These are phyloP conservation scores for Fraxinus anomala DNA, from an alignment of 257 asterid genomes.

Conservation along the genomic window DNA sequence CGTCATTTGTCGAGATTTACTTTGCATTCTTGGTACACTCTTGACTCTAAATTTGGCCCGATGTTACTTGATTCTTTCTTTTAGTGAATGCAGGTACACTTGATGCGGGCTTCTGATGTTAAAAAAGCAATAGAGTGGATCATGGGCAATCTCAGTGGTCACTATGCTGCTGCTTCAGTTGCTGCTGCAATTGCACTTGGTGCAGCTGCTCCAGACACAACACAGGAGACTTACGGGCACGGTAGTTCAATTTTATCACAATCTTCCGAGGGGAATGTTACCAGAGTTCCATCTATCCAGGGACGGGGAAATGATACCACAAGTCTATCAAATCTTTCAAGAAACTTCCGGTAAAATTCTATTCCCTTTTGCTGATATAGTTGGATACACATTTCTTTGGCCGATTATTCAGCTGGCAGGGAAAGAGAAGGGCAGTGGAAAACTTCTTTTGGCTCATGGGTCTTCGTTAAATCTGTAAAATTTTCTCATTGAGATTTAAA, in stretches of 20 bases:
- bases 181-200: constrained; percentile 99
- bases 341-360: constrained; percentile 68
- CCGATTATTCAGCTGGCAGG: neutral
- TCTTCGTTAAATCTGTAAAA: constrained; percentile 13
- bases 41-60: constrained; percentile 38
- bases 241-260: constrained; percentile 50
- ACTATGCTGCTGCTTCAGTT: constrained; percentile 96
- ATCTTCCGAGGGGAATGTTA: constrained; percentile 49
- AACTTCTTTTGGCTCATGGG: constrained; percentile 3
- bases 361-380: constrained; percentile 26
- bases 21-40: constrained; percentile 14
- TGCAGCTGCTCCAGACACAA: constrained; percentile 72
- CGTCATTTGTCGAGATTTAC: constrained; percentile 1
- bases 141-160: constrained; percentile 88
- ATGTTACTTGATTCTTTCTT: constrained; percentile 72
- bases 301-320: constrained; percentile 73
- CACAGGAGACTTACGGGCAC: constrained; percentile 57
- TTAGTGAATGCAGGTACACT: constrained; percentile 99
- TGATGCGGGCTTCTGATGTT: constrained; percentile 88
- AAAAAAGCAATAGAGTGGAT: constrained; percentile 95
- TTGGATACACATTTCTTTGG: constrained; percentile 8
- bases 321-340: constrained; percentile 58
- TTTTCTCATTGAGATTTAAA: constrained; percentile 15
- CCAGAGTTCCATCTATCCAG: constrained; percentile 42
- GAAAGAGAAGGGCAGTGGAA: neutral